Evolutionary conservation across 345 rosid species (phyloP), one percentile per base, ranked within the genome.

Genomic region (Erysimum cheiranthoides): DNA sequence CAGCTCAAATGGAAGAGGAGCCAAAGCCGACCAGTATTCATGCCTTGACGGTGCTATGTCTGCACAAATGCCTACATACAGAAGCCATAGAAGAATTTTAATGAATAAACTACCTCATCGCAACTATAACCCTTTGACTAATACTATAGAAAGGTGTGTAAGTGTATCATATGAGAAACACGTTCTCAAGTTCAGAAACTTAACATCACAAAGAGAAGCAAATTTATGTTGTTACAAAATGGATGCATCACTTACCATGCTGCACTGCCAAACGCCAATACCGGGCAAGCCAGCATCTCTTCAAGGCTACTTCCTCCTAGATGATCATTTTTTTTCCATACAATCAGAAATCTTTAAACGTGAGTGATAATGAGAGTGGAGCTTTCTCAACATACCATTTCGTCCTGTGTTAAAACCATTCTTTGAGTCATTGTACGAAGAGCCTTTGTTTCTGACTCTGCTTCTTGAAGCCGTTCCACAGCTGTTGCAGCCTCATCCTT

Each of bases 221-320:
- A 21, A 40, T 4, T 5, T 21, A 14, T 67, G 6, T 1, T 14
- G 10, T 28, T 49, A 9, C 4, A 8, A 5, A 61, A 3, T 35
- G 35, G 61, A 70, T 38, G 62, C 31, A 58, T 65, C 42, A 78
- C 77, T 78, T 87, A 91, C 98, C 98, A 82, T 89, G 91, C 51
- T 87, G 85, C 16, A 87, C 93, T 66, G 97, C 97, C 71, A 96
- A 83, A 49, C 93, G 95, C 99, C 99, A 96, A 75, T 93, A 88
- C 53, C 98, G 94, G 58, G 99, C 97, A 83, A 96, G 98, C 99
- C 99, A 96, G 66, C 99, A 96, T 80, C 98, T 93, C 91, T 91
- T 96, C 82, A 96, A 73, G 63, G 91, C 99, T 70, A 96, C 98
- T 84, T 96, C 99, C 80, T 96, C 99, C 99, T 96, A 79, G 18